Conservation (phyloP, 148 eudicot genomes). For the Persicaria maculosa region DNA sequence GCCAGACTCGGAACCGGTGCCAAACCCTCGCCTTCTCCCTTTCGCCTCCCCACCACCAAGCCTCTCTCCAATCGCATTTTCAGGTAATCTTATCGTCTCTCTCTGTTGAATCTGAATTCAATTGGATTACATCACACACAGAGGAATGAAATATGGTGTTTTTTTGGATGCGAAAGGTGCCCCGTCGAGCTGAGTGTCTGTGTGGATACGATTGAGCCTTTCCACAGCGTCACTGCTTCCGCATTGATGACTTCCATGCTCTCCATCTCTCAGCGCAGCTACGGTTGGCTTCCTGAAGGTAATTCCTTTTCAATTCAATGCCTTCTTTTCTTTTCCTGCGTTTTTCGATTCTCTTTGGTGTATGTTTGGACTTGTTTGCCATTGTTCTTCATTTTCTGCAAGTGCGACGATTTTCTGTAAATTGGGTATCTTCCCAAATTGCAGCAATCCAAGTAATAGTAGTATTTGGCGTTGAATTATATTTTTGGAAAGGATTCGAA, state of each 20-base stretch:
- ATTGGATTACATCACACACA: neutral
- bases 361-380: neutral
- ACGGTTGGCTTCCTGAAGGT: slow-evolving; percentile 81
- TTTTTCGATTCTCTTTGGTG: neutral
- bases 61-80: slow-evolving; percentile 48
- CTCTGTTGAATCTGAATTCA: neutral
- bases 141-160: neutral
- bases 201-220: slow-evolving; percentile 67
- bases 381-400: neutral
- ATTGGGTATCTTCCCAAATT: too few relatives aligned
- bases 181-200: slow-evolving; percentile 72
- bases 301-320: neutral
- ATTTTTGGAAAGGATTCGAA: too few relatives aligned
- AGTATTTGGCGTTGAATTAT: too few relatives aligned
- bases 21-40: slow-evolving; percentile 43
- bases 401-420: too few relatives aligned
- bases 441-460: too few relatives aligned
- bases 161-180: slow-evolving; percentile 29
- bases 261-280: slow-evolving; percentile 46
- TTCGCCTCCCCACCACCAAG: slow-evolving; percentile 30
- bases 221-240: slow-evolving; percentile 76
- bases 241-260: slow-evolving; percentile 92
- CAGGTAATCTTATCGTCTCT: slow-evolving; percentile 30
- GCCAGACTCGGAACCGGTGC: slow-evolving; percentile 29
- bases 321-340: neutral